Evolutionary conservation across 75 land plant species (phyloP), one percentile per base, ranked within the genome.

Genomic region (Selaginella moellendorffii): DNA sequence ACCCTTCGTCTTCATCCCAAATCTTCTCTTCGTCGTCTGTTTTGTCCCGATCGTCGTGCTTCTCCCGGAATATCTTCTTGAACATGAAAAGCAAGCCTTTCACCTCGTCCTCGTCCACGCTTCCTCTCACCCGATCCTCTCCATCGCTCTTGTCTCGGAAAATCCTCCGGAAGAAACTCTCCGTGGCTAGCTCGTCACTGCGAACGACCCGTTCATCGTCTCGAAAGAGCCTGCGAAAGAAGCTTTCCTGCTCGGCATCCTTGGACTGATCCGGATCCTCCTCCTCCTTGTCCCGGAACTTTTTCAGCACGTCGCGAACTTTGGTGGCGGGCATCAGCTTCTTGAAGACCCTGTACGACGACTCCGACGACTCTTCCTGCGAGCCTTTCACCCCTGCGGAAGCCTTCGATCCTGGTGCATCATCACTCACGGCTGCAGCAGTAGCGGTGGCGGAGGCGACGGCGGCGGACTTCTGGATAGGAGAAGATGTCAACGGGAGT

Each of bases 321-420:
- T 86, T 95, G 17, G 97, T 81, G 5, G 88, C 79, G 0, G 96
- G 95, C 25, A 88, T 90, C 22, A 95, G 76, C 61, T 79, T 90
- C 76, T 86, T 95, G 27, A 95, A 69, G 24, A 85, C 83, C 56
- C 82, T 95, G 46, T 76, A 61, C 2, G 81, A 76, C 28, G 75
- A 71, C 1, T 79, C 81, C 17, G 79, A 72, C 17, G 79, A 72
- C 23, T 95, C 99, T 20, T 90, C 97, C 2, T 80, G 69, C 2
- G 76, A 67, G 8, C 62, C 22, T 68, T 77, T 72, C 30, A 52
- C 60, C 60, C 59, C 73, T 26, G 74, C 87, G 20, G 52, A 53
- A 65, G 65, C 30, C 10, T 60, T 66, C n/a, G n/a, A n/a, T n/a
- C n/a, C n/a, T n/a, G n/a, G n/a, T n/a, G n/a, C n/a, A 26, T 83